phyloP scores from a whole-genome alignment of 371 early-diverging fungal species.

The Mortierella sp. region DNA sequence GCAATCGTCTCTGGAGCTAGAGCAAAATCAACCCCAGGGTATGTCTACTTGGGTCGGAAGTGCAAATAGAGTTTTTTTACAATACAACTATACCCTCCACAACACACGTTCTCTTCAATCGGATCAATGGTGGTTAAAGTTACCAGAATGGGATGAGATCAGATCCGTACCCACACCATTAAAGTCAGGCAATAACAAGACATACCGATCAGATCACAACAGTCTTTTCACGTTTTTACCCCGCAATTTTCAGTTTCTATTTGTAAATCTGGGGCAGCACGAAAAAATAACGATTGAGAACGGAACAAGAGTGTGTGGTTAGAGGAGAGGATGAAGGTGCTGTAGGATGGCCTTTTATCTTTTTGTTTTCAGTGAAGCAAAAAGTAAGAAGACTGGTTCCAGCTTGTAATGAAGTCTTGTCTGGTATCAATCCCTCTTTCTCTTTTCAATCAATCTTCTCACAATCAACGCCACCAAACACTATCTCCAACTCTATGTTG shows the following conservation, averaged over 20 bases:
- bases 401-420: not conserved
- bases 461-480: not conserved
- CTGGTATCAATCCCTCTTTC: not conserved
- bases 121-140: too few relatives aligned
- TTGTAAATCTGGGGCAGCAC: conserved; percentile 1
- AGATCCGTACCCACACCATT: too few relatives aligned
- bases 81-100: not conserved
- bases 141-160: too few relatives aligned
- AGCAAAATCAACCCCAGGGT: not conserved
- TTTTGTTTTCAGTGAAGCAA: too few relatives aligned
- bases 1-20: not conserved
- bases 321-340: too few relatives aligned
- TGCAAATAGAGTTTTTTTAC: too few relatives aligned
- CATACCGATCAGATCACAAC: too few relatives aligned
- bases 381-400: too few relatives aligned
- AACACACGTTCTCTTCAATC: not conserved
- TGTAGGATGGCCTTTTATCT: too few relatives aligned
- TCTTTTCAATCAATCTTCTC: not conserved
- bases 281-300: not conserved
- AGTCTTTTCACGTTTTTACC: not conserved
- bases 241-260: conserved; percentile 7
- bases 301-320: not conserved
- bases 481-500: not conserved
- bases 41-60: not conserved
- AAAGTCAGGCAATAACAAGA: too few relatives aligned